Conservation (phyloP, 805 yeast species). For the Starmerella bombicola region DNA sequence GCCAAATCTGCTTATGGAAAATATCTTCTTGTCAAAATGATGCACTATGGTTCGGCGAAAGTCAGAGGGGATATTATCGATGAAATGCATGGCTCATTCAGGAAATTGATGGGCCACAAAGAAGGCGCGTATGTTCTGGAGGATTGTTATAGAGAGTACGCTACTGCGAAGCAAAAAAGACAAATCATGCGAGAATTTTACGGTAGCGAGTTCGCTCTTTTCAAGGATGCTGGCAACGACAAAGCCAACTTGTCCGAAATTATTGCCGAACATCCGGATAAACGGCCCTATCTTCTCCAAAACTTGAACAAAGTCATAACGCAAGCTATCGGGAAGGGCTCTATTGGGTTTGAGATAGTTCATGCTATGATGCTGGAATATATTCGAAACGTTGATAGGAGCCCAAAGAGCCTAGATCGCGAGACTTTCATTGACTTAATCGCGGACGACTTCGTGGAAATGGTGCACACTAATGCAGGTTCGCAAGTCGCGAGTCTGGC, state of each 20-base stretch:
- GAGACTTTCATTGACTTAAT: slow-evolving; percentile 72
- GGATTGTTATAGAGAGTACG: slow-evolving; percentile 75
- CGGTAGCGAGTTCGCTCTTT: slow-evolving; percentile 90
- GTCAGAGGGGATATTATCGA: slow-evolving; percentile 62
- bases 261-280: slow-evolving; percentile 57
- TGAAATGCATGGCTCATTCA: slow-evolving; percentile 79
- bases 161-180: slow-evolving; percentile 69
- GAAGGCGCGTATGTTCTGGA: slow-evolving; percentile 98
- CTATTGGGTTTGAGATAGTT: slow-evolving; percentile 87
- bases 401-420: slow-evolving; percentile 36
- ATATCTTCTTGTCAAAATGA: slow-evolving; percentile 71
- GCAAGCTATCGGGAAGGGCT: slow-evolving; percentile 88
- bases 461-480: slow-evolving; percentile 93
- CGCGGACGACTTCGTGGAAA: slow-evolving; percentile 81
- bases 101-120: slow-evolving; percentile 89
- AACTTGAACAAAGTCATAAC: slow-evolving; percentile 74
- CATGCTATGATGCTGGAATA: slow-evolving; percentile 95
- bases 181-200: slow-evolving; percentile 93
- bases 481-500: slow-evolving; percentile 76
- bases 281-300: slow-evolving; percentile 57
- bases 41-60: slow-evolving; percentile 83
- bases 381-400: slow-evolving; percentile 53
- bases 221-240: slow-evolving; percentile 59
- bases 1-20: slow-evolving; percentile 93
- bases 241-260: slow-evolving; percentile 54